Evolutionary conservation across 306 rosid species (phyloP), one percentile per base, ranked within the genome.

Genomic region (Vachellia collinsii): DNA sequence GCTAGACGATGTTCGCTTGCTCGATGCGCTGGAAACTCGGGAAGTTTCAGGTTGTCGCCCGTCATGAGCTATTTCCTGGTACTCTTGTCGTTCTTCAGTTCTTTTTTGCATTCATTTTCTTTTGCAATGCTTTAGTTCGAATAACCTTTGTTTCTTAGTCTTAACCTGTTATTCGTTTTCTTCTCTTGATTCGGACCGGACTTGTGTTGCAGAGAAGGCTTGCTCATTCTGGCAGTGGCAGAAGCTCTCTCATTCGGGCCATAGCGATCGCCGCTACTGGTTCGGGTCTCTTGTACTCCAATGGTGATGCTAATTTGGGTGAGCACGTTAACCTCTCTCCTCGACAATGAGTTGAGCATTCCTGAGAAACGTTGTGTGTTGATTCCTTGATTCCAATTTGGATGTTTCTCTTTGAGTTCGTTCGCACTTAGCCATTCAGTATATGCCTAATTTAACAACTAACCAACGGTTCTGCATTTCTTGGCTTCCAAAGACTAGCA

Each of bases 201-300:
- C 29, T 22, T 77, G 8, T 36, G 12, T 79, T 72, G 79, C 89
- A 94, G 97, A 80, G 82, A 51, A 83, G 77, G 12, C 25, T 84
- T 74, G 72, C 67, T 16, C 53, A 51, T 65, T 79, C 53, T 17
- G 43, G 76, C 41, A 63, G 83, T 14, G 38, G 74, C 37, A 70
- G 85, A 84, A 82, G 63, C 39, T 73, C 80, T 10, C 50, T 86
- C 38, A 14, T 58, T 50, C 85, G 90, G 75, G 70, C 85, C 11
- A 85, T 51, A 6, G 92, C 88, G 5, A 39, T 87, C 11, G 89
- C 86, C 0, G 81, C 90, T 11, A 87, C 72, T 46, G 96, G 95
- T 50, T 88, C 93, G 1, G 66, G 84, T 22, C 12, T 89, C 3
- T 42, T 80, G 4, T 86, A 56, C 38, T 79, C 79, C 38, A 47